These are phyloP conservation scores for Limnomonas spitsbergensis DNA, from an alignment of 139 green algal species.

Conservation along the genomic window DNA sequence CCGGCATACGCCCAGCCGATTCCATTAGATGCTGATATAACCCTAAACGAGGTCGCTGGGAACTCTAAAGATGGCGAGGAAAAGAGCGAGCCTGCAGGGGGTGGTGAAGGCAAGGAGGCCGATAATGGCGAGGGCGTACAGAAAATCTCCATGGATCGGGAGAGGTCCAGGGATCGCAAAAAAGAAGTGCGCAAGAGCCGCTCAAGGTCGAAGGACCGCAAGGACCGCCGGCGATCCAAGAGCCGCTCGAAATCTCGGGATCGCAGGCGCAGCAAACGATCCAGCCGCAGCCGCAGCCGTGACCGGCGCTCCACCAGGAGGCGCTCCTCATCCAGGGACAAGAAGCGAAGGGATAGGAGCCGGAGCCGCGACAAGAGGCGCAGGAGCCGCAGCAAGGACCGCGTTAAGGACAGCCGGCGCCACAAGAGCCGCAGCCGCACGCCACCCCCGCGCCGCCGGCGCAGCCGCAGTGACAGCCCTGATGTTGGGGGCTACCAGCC, in stretches of 20 bases:
- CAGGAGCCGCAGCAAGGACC: background rate
- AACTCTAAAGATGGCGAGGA: no score
- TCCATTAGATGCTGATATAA: no score
- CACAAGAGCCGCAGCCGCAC: background rate
- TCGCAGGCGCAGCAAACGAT: background rate
- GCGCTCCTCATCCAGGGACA: conserved; percentile 5
- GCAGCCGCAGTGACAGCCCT: conserved; percentile 5
- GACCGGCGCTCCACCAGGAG: background rate
- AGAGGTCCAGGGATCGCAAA: no score
- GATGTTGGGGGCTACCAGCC: conserved; percentile 11
- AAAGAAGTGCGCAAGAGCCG: no score
- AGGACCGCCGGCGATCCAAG: background rate
- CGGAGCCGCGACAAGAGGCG: background rate
- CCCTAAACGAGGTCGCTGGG: no score
- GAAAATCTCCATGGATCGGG: no score
- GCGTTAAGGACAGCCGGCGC: background rate
- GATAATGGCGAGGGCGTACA: no score
- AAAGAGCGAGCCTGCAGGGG: no score
- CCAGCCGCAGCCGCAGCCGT: background rate
- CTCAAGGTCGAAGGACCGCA: no score
- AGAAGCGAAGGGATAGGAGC: background rate
- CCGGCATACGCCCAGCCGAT: no score
- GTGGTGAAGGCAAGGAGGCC: no score
- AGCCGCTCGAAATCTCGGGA: background rate
- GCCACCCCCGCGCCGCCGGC: background rate